phyloP scores from a whole-genome alignment of 495 filamentous ascomycete species.

The Parathielavia appendiculata region DNA sequence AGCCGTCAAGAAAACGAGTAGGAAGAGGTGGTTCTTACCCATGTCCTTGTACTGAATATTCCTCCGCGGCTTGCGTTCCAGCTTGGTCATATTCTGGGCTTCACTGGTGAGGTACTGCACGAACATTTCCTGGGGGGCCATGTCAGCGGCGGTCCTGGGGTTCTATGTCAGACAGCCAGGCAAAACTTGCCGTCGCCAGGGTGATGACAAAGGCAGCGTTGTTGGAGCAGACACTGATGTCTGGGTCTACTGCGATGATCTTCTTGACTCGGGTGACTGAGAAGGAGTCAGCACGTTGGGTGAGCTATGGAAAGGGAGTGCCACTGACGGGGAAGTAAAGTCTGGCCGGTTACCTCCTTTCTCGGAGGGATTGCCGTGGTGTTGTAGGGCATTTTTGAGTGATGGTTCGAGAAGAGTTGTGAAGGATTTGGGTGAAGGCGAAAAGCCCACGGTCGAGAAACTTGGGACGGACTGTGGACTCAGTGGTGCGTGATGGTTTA shows the following conservation, averaged over 20 bases:
- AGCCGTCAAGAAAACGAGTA: neutral
- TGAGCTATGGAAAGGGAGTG: neutral
- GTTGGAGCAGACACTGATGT: conserved; percentile 77
- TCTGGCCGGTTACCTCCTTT: conserved; percentile 79
- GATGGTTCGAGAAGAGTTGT: neutral
- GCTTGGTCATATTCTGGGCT: conserved; percentile 79
- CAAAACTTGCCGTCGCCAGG: conserved; percentile 66
- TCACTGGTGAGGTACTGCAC: conserved; percentile 85
- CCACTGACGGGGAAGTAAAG: conserved; percentile 73
- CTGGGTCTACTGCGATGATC: conserved; percentile 82
- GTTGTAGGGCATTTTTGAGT: conserved; percentile 74
- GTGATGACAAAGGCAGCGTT: conserved; percentile 94
- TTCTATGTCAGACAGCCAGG: neutral
- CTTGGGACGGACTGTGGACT: no score
- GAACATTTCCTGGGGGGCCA: conserved; percentile 73
- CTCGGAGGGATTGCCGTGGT: conserved; percentile 71
- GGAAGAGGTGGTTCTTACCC: conserved; percentile 52
- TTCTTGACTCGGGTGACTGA: conserved; percentile 88
- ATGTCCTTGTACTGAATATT: conserved; percentile 97
- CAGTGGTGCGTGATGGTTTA: no score
- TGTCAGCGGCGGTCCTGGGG: conserved; percentile 1
- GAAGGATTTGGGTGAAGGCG: neutral
- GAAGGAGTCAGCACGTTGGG: conserved; percentile 7
- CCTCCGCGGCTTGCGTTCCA: conserved; percentile 84
- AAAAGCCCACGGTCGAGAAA: no score